Percentiles rank a stretch among this genome's conserved stretches.
These are phyloP conservation scores for Narthecium ossifragum DNA, from an alignment of 106 monocot genomes.

Conservation along the genomic window DNA sequence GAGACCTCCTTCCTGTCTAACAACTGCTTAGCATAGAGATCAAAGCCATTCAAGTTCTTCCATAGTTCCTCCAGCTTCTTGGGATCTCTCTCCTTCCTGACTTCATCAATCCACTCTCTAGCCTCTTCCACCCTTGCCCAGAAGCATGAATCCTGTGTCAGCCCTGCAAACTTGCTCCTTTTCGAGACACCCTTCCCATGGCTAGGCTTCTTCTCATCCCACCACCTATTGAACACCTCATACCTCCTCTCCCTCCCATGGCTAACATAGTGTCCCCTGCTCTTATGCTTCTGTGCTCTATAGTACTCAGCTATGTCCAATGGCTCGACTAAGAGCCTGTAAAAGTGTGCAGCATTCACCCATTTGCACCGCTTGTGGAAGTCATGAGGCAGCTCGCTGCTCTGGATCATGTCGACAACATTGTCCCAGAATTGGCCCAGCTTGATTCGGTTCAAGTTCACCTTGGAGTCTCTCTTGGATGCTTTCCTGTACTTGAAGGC, in stretches of 20 bases:
- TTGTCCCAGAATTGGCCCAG: conserved; percentile 53
- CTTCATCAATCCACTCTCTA: conserved; percentile 19
- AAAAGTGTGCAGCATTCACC: conserved; percentile 54
- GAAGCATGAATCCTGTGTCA: conserved; percentile 61
- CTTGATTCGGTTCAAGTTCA: conserved; percentile 44
- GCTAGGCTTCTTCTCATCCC: conserved; percentile 19
- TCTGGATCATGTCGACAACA: conserved; percentile 37
- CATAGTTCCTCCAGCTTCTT: conserved; percentile 5
- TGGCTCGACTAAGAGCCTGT: conserved; percentile 54
- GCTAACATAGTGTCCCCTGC: conserved; percentile 28
- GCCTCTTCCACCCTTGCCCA: conserved; percentile 59
- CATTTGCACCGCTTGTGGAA: conserved; percentile 41
- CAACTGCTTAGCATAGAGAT: conserved; percentile 30
- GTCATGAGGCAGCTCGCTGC: conserved; percentile 44
- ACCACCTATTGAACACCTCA: conserved; percentile 50
- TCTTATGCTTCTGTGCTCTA: conserved; percentile 18
- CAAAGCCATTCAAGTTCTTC: conserved; percentile 30
- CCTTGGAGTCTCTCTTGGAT: conserved; percentile 24
- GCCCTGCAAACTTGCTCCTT: conserved; percentile 48
- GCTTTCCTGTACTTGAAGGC: conserved; percentile 33
- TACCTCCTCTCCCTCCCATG: conserved; percentile 50
- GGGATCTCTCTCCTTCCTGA: conserved; percentile 16
- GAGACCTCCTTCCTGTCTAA: conserved; percentile 53
- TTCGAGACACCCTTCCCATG: conserved; percentile 1
- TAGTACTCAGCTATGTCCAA: conserved; percentile 62